phyloP scores from a whole-genome alignment of 1,284 basidiomycete species.

The Fomitopsis schrenkii region DNA sequence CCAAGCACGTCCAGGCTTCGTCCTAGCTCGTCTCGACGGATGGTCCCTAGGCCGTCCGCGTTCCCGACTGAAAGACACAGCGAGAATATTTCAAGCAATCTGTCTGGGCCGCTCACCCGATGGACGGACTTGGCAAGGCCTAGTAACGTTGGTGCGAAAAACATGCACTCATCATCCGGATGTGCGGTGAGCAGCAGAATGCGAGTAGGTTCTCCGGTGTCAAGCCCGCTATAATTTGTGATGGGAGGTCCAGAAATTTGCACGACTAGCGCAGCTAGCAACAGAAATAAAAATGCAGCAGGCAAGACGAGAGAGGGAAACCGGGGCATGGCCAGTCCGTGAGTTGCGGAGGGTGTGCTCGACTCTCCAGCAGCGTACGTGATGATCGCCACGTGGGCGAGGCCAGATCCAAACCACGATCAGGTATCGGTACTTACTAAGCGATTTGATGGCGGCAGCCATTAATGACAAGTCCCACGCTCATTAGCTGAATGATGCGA shows the following conservation, averaged over 20 bases:
- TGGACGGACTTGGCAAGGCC: conserved; percentile 32
- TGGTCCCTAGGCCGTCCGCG: conserved; percentile 74
- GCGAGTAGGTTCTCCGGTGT: conserved; percentile 15
- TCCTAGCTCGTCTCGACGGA: conserved; percentile 62
- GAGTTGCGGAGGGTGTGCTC: neutral
- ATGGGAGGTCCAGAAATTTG: conserved; percentile 8
- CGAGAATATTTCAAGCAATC: conserved; percentile 38
- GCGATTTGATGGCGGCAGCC: too few species aligned
- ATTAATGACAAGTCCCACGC: too few species aligned
- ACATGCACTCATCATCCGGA: conserved; percentile 91
- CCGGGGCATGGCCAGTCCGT: neutral
- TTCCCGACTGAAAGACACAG: conserved; percentile 70
- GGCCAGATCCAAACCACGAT: too few species aligned
- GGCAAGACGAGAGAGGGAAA: neutral
- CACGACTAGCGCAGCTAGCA: conserved; percentile 6
- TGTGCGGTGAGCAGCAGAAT: conserved; percentile 80
- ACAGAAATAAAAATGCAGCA: too few species aligned
- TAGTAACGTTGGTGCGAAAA: conserved; percentile 82
- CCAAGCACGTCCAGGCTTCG: conserved; percentile 72
- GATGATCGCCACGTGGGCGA: too few species aligned
- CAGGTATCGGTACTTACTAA: too few species aligned
- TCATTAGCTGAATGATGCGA: too few species aligned
- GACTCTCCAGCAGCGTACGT: too few species aligned
- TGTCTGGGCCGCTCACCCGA: too few species aligned
- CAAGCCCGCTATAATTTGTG: neutral